These are phyloP conservation scores for Whalleya microplaca DNA, from an alignment of 2,329 filamentous ascomycete genomes.

Conservation along the genomic window DNA sequence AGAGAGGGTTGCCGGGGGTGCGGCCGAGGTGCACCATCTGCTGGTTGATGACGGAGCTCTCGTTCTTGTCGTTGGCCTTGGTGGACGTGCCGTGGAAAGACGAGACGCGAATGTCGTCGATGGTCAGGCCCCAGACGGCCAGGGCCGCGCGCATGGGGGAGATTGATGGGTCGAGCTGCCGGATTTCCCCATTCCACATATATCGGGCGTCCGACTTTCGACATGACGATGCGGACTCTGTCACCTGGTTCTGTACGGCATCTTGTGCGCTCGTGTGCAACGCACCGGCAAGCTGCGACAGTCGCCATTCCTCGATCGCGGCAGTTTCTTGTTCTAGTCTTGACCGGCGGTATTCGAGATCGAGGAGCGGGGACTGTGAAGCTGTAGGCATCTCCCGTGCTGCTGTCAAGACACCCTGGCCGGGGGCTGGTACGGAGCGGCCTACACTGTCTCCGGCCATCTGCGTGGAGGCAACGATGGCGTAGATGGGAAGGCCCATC, in stretches of 20 bases:
- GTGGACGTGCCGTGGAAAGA: constrained; percentile 99
- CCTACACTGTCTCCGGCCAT: constrained; percentile 99
- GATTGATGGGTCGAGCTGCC: constrained; percentile 93
- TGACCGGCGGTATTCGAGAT: constrained; percentile 98
- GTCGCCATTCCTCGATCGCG: too few species aligned
- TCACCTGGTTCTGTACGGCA: constrained; percentile 57
- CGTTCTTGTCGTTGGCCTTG: constrained; percentile 99
- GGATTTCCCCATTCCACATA: constrained; percentile 97
- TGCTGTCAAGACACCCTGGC: constrained; percentile 94
- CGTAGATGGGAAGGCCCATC: constrained; percentile 98
- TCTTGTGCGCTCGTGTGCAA: neutral
- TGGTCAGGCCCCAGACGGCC: constrained; percentile 96
- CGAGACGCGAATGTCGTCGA: constrained; percentile 92
- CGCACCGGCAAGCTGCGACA: constrained; percentile 5
- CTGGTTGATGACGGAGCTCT: constrained; percentile 95
- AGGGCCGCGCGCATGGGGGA: constrained; percentile 94
- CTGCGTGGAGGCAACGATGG: constrained; percentile 88
- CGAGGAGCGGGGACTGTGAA: constrained; percentile 92
- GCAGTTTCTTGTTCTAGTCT: constrained; percentile 61
- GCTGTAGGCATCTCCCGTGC: constrained; percentile 89
- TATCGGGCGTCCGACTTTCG: constrained; percentile 92
- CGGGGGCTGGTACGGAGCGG: constrained; percentile 92
- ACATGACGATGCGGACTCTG: constrained; percentile 91
- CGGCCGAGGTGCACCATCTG: constrained; percentile 82
- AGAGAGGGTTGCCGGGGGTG: constrained; percentile 91